Base-by-base conservation (phyloP, 2,329 filamentous ascomycete species). In the Hypoxylon sp. region DNA sequence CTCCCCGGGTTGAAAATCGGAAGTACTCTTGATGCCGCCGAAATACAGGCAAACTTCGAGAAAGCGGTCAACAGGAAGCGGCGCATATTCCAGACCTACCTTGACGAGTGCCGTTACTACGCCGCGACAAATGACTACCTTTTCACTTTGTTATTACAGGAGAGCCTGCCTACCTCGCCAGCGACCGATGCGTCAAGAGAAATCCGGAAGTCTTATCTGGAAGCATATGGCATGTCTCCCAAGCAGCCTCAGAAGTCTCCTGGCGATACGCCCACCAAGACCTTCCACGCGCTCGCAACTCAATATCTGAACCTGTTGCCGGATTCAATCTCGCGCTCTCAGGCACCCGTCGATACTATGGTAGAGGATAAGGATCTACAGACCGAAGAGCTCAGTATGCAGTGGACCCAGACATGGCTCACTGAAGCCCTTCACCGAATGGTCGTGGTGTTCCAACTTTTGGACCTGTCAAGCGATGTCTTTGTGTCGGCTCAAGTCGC, bases 351-450 rank as follows among this genome's bases (percentile, higher is more conserved):
- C 24, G 77, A 80, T n/a, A 78, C 76, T 18, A 74, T 85, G 9
- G 80, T 86, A 22, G 82, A 84, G 20, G 84, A 87, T 44, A 82
- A 86, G 38, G 49, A 24, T 18, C 51, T 77, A 7, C 50, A 68
- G 33, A 71, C 69, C 2, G 71, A 73, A 1, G 71, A 75, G n/a
- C 53, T 73, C 40, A 68, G 69, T 24, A 68, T 69, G 30, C 65
- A 69, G 61, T 75, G 73, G 71, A 66, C 71, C 18, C 73, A 75
- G 33, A 74, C 81, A 9, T 71, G 64, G 18, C 74, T 82, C 36
- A 87, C 88, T 12, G 93, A 97, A 76, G 84, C 91, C 44, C 82
- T 91, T 38, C 91, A 96, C 74, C 85, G 90, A 40, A 82, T 96
- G 77, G 89, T 93, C 50, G 82, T 93, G 14, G 80, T 93, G 22